Conservation (phyloP, 2,329 filamentous ascomycete genomes). For the Fusarium humuli region DNA sequence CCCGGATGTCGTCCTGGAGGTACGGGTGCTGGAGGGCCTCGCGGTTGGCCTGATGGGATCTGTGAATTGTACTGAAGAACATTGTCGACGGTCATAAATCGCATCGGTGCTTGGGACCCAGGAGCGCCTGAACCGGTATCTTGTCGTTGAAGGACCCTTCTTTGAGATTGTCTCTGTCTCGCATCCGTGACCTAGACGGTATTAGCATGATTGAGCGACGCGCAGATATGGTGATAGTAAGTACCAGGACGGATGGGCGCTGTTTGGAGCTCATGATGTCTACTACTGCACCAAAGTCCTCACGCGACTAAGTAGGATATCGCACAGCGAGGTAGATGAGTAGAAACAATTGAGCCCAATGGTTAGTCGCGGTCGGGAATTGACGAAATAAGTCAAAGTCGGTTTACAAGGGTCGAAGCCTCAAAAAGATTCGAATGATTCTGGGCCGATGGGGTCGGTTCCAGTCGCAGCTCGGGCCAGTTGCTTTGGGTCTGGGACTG, state of each 20-base stretch:
- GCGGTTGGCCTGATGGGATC: slow-evolving; percentile 92
- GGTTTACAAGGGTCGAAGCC: slow-evolving; percentile 22
- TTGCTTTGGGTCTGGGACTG: slow-evolving; percentile 37
- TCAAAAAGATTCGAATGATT: slow-evolving; percentile 39
- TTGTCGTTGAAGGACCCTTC: slow-evolving; percentile 51
- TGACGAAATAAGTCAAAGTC: slow-evolving; percentile 9
- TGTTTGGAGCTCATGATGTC: slow-evolving; percentile 62
- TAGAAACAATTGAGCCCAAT: not conserved
- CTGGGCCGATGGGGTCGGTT: slow-evolving; percentile 30
- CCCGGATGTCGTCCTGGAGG: slow-evolving; percentile 46
- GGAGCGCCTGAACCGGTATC: slow-evolving; percentile 48
- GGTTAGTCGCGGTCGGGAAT: slow-evolving; percentile 5
- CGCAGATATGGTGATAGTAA: slow-evolving; percentile 39
- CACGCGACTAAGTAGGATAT: not conserved
- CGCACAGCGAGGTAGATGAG: not conserved
- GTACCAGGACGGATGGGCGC: slow-evolving; percentile 69
- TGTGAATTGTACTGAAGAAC: slow-evolving; percentile 94
- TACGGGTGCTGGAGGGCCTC: slow-evolving; percentile 68
- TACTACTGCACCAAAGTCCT: slow-evolving; percentile 1
- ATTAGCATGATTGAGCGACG: slow-evolving; percentile 31
- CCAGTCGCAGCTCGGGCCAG: slow-evolving; percentile 33
- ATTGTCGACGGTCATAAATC: slow-evolving; percentile 91
- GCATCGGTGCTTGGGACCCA: slow-evolving; percentile 64
- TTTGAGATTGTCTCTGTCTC: slow-evolving; percentile 51
- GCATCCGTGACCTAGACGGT: slow-evolving; percentile 54